Evolutionary conservation across 2,329 filamentous ascomycete species (phyloP).

Genomic region (Ramularia endophylla): DNA sequence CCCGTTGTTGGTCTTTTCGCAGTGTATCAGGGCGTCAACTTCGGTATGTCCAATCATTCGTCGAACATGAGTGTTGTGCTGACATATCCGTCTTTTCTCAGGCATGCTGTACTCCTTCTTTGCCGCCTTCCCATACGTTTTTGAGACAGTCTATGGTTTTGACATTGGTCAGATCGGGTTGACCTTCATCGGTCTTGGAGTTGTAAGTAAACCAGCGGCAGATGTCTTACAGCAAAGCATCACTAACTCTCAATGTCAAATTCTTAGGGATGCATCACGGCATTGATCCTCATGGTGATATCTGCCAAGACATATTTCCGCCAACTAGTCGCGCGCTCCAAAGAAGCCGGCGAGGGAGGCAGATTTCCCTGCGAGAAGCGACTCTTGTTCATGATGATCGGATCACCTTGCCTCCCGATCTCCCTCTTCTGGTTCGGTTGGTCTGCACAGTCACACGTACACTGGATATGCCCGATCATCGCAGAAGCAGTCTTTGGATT

Average conservation of each 20-base stretch:
- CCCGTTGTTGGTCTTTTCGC: slow-evolving; percentile 26
- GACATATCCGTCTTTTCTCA: too few species aligned
- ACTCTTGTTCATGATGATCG: slow-evolving; percentile 30
- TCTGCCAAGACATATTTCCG: not conserved
- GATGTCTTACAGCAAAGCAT: too few species aligned
- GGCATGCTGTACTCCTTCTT: slow-evolving; percentile 20
- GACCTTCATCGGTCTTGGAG: slow-evolving; percentile 21
- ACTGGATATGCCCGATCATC: slow-evolving; percentile 32
- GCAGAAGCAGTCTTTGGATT: slow-evolving; percentile 34
- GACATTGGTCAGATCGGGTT: slow-evolving; percentile 16
- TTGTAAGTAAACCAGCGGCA: not conserved
- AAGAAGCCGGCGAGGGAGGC: slow-evolving; percentile 4
- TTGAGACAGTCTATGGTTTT: slow-evolving; percentile 20
- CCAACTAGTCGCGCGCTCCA: not conserved
- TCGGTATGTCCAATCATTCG: too few species aligned
- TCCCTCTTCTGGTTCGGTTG: slow-evolving; percentile 32
- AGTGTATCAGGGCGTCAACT: slow-evolving; percentile 19
- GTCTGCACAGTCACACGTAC: slow-evolving; percentile 23
- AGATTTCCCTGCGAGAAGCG: slow-evolving; percentile 25
- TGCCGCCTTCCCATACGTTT: slow-evolving; percentile 20
- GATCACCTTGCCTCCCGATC: slow-evolving; percentile 26
- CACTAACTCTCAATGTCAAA: too few species aligned
- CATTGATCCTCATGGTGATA: slow-evolving; percentile 6
- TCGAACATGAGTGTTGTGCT: too few species aligned
- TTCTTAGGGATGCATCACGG: slow-evolving; percentile 7